These are phyloP conservation scores for Calamus simplicifolius DNA, from an alignment of 176 grass and related monocot species.

Conservation along the genomic window DNA sequence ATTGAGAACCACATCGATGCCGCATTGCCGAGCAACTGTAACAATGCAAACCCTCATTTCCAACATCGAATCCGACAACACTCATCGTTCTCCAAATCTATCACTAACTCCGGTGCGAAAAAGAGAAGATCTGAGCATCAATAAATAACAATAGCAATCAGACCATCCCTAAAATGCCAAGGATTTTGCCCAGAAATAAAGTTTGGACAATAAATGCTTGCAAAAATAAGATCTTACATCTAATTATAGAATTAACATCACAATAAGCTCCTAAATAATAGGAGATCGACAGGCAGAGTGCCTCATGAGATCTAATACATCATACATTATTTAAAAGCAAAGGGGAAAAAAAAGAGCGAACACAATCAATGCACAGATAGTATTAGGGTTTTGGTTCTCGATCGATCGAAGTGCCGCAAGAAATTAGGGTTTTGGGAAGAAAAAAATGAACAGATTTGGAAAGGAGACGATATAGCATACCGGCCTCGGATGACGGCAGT, in stretches of 20 bases:
- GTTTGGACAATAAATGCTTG: background rate
- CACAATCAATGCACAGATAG: no score
- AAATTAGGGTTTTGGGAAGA: no score
- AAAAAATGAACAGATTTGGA: no score
- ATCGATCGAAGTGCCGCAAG: no score
- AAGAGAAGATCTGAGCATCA: slow-evolving; percentile 18
- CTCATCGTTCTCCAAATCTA: slow-evolving; percentile 54
- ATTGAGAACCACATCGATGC: slow-evolving; percentile 87
- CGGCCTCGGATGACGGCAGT: no score
- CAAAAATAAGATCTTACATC: background rate
- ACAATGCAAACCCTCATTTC: slow-evolving; percentile 85
- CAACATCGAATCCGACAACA: slow-evolving; percentile 79
- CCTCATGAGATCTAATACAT: no score
- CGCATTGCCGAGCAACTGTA: slow-evolving; percentile 71
- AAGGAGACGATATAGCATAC: no score
- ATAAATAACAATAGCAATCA: background rate
- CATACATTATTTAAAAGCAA: no score
- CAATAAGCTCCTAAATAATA: background rate
- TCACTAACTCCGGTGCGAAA: slow-evolving; percentile 1
- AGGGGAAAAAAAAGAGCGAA: no score
- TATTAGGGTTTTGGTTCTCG: no score
- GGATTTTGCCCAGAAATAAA: background rate
- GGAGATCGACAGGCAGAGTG: no score
- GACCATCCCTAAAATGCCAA: background rate
- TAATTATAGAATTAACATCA: background rate